Evolutionary conservation across 2,329 filamentous ascomycete genomes (phyloP).

Genomic region (Pseudocercospora cruenta): DNA sequence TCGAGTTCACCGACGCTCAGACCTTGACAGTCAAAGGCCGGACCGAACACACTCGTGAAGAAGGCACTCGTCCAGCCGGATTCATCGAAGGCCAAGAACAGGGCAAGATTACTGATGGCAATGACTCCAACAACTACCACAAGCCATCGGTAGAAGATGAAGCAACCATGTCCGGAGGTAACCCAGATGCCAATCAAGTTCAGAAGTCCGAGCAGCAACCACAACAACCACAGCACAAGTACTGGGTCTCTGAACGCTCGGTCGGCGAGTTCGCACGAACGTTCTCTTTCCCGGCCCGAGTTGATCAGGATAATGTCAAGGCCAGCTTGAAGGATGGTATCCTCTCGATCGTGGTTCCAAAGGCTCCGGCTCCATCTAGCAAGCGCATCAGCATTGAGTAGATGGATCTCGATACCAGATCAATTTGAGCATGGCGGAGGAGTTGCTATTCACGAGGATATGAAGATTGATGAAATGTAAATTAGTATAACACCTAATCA

Average conservation of each 20-base stretch:
- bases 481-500: slow-evolving; percentile 18
- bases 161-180: slow-evolving; percentile 21
- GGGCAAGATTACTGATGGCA: slow-evolving; percentile 37
- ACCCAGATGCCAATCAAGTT: slow-evolving; percentile 22
- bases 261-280: slow-evolving; percentile 63
- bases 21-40: slow-evolving; percentile 72
- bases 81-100: slow-evolving; percentile 43
- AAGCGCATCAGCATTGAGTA: slow-evolving; percentile 63
- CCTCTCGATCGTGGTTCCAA: slow-evolving; percentile 61
- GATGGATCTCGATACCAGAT: slow-evolving; percentile 15
- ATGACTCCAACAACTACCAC: slow-evolving; percentile 45
- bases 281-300: slow-evolving; percentile 61
- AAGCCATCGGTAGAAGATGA: slow-evolving; percentile 71
- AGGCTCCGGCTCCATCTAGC: slow-evolving; percentile 52
- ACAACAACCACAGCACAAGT: slow-evolving; percentile 51
- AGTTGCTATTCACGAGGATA: slow-evolving; percentile 8
- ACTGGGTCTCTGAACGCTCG: slow-evolving; percentile 68
- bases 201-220: slow-evolving; percentile 40
- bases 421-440: slow-evolving; percentile 10
- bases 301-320: slow-evolving; percentile 65
- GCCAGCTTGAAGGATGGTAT: slow-evolving; percentile 65
- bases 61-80: slow-evolving; percentile 56
- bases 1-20: slow-evolving; percentile 78
- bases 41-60: slow-evolving; percentile 65
- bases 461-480: slow-evolving; percentile 17